A percentile compares a stretch with the other conserved stretches of the same genome.
phyloP scores from a whole-genome alignment of 768 basidiomycete species.

The Boletus rex-veris region DNA sequence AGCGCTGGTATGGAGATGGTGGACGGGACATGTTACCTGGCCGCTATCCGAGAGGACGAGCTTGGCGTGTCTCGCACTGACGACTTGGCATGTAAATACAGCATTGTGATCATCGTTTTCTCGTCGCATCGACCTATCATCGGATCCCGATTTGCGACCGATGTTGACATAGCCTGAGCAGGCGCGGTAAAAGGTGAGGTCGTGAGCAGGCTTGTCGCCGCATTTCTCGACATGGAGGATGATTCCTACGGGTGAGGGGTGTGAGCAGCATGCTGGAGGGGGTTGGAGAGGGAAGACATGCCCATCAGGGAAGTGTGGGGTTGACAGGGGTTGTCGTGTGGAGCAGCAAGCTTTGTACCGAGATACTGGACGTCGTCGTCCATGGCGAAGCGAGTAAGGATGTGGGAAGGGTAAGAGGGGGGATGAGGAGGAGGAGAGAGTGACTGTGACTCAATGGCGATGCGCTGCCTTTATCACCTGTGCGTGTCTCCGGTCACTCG shows the following conservation, averaged over 20 bases:
- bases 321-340: conserved; percentile 28
- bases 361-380: conserved; percentile 65
- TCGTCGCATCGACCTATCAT: conserved; percentile 37
- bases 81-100: conserved; percentile 73
- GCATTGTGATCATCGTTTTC: conserved; percentile 46
- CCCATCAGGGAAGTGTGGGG: conserved; percentile 38
- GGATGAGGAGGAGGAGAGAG: conserved; percentile 6
- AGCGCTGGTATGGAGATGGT: conserved; percentile 16
- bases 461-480: conserved; percentile 31
- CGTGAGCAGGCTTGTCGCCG: conserved; percentile 42
- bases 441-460: conserved; percentile 33
- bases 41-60: conserved; percentile 69
- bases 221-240: conserved; percentile 55
- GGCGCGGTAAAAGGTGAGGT: conserved; percentile 51
- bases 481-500: conserved; percentile 16
- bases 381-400: conserved; percentile 23
- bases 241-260: conserved; percentile 43
- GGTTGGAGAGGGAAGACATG: conserved; percentile 28
- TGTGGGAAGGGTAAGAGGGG: background rate
- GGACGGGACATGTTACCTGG: conserved; percentile 42
- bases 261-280: conserved; percentile 13
- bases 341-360: conserved; percentile 39
- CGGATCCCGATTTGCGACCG: conserved; percentile 60
- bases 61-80: conserved; percentile 76
- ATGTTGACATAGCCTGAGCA: conserved; percentile 53